Conservation (phyloP, 75 land plant genomes). For the Picea sitchensis region DNA sequence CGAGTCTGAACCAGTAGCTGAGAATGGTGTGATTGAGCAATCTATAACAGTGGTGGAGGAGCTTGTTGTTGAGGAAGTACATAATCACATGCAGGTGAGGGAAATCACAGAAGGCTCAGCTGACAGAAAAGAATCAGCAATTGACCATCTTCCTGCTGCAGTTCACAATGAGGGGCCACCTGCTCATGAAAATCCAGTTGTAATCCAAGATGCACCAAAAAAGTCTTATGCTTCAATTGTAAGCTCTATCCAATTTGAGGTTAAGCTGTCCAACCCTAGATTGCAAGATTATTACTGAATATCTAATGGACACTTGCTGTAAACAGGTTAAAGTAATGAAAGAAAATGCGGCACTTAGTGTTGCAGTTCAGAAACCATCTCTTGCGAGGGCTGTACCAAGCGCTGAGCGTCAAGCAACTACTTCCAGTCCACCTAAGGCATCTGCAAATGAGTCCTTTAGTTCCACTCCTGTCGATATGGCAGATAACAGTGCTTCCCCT, state of each 20-base stretch:
- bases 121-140: conserved; percentile 10
- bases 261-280: background rate
- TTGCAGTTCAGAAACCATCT: conserved; percentile 19
- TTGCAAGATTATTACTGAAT: background rate
- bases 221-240: conserved; percentile 93
- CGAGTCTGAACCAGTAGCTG: conserved; percentile 1
- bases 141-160: conserved; percentile 12
- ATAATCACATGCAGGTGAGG: background rate
- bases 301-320: background rate
- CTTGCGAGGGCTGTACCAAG: background rate
- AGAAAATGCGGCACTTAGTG: conserved; percentile 9
- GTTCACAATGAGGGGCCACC: conserved; percentile 10
- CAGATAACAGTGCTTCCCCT: conserved; percentile 2
- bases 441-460: conserved; percentile 12
- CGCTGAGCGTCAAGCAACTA: conserved; percentile 4
- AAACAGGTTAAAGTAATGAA: conserved; percentile 30
- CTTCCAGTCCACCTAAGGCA: conserved; percentile 5
- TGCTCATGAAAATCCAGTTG: conserved; percentile 15
- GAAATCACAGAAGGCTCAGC: background rate
- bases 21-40: background rate
- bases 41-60: conserved; percentile 7
- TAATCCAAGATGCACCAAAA: conserved; percentile 39
- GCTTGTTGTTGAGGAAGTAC: conserved; percentile 12
- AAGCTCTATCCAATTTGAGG: conserved; percentile 17
- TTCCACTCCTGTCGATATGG: background rate